These are phyloP conservation scores for Cytospora piceae DNA, from an alignment of 2,329 filamentous ascomycete genomes.

Conservation along the genomic window DNA sequence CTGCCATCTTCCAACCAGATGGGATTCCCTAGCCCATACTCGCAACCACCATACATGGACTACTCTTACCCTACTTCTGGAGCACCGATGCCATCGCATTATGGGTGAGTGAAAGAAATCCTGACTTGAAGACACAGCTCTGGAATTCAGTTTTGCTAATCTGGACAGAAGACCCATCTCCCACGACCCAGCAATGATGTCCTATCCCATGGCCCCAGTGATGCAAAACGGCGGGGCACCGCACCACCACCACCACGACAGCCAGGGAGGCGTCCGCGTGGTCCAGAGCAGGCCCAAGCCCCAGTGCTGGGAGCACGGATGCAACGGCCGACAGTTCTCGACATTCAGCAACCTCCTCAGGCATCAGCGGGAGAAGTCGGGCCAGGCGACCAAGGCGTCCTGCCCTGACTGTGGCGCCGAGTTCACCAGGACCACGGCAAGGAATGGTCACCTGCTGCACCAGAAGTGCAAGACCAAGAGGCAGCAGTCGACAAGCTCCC, in stretches of 20 bases:
- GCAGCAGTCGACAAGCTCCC: constrained; percentile 56
- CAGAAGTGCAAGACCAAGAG: constrained; percentile 78
- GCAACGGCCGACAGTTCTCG: constrained; percentile 92
- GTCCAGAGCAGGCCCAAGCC: constrained; percentile 85
- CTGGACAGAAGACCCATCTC: constrained; percentile 32
- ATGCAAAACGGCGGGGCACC: constrained; percentile 33
- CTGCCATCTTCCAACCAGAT: constrained; percentile 46
- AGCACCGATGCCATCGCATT: constrained; percentile 38
- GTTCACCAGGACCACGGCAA: constrained; percentile 85
- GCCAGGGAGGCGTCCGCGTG: constrained; percentile 62
- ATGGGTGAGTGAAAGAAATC: constrained; percentile 38
- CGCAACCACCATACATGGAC: constrained; percentile 40
- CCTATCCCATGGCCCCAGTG: constrained; percentile 37
- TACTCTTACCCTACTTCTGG: constrained; percentile 38
- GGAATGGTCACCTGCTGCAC: constrained; percentile 83
- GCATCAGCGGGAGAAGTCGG: constrained; percentile 93
- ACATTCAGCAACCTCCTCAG: constrained; percentile 94
- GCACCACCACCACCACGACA: constrained; percentile 42
- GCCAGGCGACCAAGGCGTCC: constrained; percentile 83
- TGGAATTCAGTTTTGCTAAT: constrained; percentile 10
- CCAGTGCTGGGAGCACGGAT: constrained; percentile 96
- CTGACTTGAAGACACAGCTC: too few relatives aligned
- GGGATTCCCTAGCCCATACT: constrained; percentile 41
- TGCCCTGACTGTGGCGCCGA: constrained; percentile 92
- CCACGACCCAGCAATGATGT: constrained; percentile 34